Conservation (phyloP, 2,329 filamentous ascomycete genomes). For the Juglanconis juglandina region DNA sequence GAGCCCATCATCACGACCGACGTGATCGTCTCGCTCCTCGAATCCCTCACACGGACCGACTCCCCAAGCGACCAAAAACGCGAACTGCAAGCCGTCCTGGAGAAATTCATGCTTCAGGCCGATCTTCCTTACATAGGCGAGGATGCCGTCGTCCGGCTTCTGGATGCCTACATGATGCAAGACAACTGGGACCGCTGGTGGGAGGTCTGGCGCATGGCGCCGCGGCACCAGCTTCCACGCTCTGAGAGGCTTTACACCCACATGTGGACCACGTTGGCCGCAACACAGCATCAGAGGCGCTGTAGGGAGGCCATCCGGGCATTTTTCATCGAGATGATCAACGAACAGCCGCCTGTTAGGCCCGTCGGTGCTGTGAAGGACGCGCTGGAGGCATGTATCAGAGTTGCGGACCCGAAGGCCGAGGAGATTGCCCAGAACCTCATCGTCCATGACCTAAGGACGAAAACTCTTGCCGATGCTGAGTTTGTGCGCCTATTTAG, state of each 20-base stretch:
- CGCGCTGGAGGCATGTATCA: slow-evolving; percentile 52
- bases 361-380: slow-evolving; percentile 41
- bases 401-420: slow-evolving; percentile 51
- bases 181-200: slow-evolving; percentile 56
- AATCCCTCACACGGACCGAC: slow-evolving; percentile 33
- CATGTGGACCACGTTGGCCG: slow-evolving; percentile 48
- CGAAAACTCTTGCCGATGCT: slow-evolving; percentile 15
- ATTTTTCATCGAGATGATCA: slow-evolving; percentile 57
- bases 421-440: slow-evolving; percentile 28
- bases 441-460: slow-evolving; percentile 14
- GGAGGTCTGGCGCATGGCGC: slow-evolving; percentile 55
- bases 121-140: slow-evolving; percentile 36
- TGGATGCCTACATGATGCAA: slow-evolving; percentile 44
- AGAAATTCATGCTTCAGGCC: slow-evolving; percentile 39
- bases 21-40: slow-evolving; percentile 49
- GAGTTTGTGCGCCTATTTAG: slow-evolving; percentile 32
- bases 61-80: slow-evolving; percentile 32
- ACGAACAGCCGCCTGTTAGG: slow-evolving; percentile 49
- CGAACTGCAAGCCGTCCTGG: slow-evolving; percentile 42
- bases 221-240: slow-evolving; percentile 47
- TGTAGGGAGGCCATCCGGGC: slow-evolving; percentile 49
- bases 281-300: slow-evolving; percentile 37
- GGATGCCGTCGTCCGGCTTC: slow-evolving; percentile 36
- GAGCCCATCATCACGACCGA: slow-evolving; percentile 41
- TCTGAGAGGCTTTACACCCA: slow-evolving; percentile 52